Base-by-base conservation (phyloP, 345 rosid genomes). In the Mallotus nudiflorus region DNA sequence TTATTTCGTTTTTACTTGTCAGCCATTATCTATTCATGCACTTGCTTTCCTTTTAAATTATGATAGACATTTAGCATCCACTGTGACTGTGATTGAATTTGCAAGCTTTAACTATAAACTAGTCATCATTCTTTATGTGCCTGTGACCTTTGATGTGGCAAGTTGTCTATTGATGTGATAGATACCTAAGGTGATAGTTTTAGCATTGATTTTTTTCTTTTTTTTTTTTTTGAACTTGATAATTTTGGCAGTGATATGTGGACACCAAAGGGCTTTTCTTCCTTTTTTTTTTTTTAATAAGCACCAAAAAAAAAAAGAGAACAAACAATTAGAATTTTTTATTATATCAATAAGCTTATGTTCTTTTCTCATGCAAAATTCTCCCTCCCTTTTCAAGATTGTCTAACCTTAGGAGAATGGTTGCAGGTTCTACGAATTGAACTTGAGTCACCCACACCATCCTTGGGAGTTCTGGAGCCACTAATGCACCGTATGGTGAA, bases 401-500 rank as follows among this genome's bases (percentile, higher is more conserved):
- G 14, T 63, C 68, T 73, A 13, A 69, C 69, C 46, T 45, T 54
- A 28, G 19, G 70, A 37, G 57, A 25, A 44, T 33, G 37, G 51
- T 75, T 80, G 65, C 85, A 96, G 99, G 98, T 83, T 77, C 72
- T 96, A 25, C 76, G 67, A 67, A 87, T 92, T 60, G 97, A 90
- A 75, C 90, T 96, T 12, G 97, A 89, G 67, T 84, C 93, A 62
- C 87, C 85, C 44, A 77, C 77, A 62, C 82, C 87, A 62, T 89
- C 98, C 46, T 81, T 96, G 71, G 98, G 98, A 75, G 84, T 83
- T 76, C 83, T 92, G 19, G 99, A 96, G 80, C 88, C 89, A 20
- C 84, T 96, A 37, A 84, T 92, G 85, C 96, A 92, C 75, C 94
- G 88, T 59, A 85, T 92, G 83, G 89, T 96, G 64, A 88, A 90